Conservation (phyloP, 148 eudicot genomes). For the Rhododendron vialii region DNA sequence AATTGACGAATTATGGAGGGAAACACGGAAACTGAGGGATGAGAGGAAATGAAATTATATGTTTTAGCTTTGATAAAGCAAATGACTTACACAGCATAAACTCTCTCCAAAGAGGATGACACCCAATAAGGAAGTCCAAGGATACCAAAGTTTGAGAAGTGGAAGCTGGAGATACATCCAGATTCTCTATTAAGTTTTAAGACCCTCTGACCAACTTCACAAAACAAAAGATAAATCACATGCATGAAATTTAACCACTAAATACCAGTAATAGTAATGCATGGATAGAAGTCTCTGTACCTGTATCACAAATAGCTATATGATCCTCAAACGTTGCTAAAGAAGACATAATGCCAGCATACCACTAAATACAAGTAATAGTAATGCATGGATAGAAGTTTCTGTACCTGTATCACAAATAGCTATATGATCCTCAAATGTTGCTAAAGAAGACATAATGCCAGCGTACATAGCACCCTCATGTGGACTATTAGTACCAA, state of each 20-base stretch:
- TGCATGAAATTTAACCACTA: not conserved
- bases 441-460: slow-evolving; percentile 62
- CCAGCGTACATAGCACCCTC: slow-evolving; percentile 48
- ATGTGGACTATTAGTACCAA: slow-evolving; percentile 22
- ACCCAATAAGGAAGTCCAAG: slow-evolving; percentile 90
- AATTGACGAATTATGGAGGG: slow-evolving; percentile 4
- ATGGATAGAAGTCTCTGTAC: slow-evolving; percentile 26
- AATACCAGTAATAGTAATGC: not conserved
- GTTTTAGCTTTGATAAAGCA: not conserved
- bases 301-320: slow-evolving; percentile 68
- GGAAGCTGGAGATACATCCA: slow-evolving; percentile 41
- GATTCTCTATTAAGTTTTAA: slow-evolving; percentile 48
- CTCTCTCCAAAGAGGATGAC: slow-evolving; percentile 56
- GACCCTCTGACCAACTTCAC: slow-evolving; percentile 71
- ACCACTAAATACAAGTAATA: not conserved
- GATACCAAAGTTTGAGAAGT: slow-evolving; percentile 59
- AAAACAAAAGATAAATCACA: slow-evolving; percentile 19
- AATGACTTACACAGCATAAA: slow-evolving; percentile 49
- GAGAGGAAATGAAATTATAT: not conserved
- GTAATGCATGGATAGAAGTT: not conserved
- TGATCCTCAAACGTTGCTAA: slow-evolving; percentile 45
- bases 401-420: slow-evolving; percentile 74
- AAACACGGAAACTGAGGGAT: not conserved
- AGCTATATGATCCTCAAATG: slow-evolving; percentile 40
- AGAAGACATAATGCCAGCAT: slow-evolving; percentile 57